Evolutionary conservation across 2,329 filamentous ascomycete species (phyloP).

Genomic region (Penicillium sp.): DNA sequence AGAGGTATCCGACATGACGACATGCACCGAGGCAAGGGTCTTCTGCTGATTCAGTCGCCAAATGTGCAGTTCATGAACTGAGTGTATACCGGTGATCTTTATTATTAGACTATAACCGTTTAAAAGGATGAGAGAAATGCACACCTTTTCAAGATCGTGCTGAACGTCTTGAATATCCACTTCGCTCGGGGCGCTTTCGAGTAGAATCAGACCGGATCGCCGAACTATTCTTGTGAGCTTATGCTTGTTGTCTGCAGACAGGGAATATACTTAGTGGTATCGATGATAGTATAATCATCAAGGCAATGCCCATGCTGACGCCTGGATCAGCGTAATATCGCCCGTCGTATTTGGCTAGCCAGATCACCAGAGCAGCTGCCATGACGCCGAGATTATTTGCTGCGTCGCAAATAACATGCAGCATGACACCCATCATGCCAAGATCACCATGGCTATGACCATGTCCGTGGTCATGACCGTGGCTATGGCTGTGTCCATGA

Average conservation of each 20-base stretch:
- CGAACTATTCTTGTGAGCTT: constrained; percentile 20
- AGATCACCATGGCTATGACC: constrained; percentile 47
- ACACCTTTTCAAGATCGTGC: constrained; percentile 61
- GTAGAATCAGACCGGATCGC: constrained; percentile 54
- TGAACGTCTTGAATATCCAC: constrained; percentile 59
- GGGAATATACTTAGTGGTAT: constrained; percentile 45
- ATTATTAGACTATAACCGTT: no score
- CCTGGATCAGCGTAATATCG: constrained; percentile 68
- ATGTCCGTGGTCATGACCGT: constrained; percentile 11
- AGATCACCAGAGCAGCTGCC: constrained; percentile 62
- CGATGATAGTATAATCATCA: constrained; percentile 65
- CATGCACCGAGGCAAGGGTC: constrained; percentile 62
- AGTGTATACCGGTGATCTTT: constrained; percentile 62
- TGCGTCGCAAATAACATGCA: constrained; percentile 67
- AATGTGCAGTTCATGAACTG: constrained; percentile 66
- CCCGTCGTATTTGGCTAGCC: constrained; percentile 53
- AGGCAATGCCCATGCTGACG: constrained; percentile 60
- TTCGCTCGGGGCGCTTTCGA: constrained; percentile 59
- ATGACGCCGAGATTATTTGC: constrained; percentile 74
- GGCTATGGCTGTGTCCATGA: constrained; percentile 4
- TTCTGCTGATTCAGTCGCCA: constrained; percentile 69
- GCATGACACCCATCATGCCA: constrained; percentile 64
- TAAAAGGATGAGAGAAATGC: constrained; percentile 5
- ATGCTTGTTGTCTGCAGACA: neutral
- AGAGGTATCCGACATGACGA: constrained; percentile 56